Evolutionary conservation across 257 asterid species (phyloP), one percentile per base, ranked within the genome.

Genomic region (Marsdenia floribunda): DNA sequence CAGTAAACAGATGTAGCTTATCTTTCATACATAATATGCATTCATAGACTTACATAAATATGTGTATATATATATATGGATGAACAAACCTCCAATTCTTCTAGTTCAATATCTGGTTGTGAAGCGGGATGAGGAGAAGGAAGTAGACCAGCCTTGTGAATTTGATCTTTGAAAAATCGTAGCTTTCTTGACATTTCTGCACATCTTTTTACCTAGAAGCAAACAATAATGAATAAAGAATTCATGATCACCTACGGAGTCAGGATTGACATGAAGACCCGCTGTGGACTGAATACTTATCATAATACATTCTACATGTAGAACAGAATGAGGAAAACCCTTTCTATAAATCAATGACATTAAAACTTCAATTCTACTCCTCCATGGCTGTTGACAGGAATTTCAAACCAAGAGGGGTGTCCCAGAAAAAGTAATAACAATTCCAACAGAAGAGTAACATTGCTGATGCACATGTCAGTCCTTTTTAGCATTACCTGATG

Each of bases 131-230:
- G 83, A 37, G 90, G 85, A 79, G 97, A 74, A 50, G 90, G 86
- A 75, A 75, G 61, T 80, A 91, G 74, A 64, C 97, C 96, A 75
- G 98, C 96, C 90, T 90, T 93, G 79, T 85, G 94, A 68, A 91
- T 90, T 83, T 92, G 98, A 78, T 95, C 98, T 90, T 88, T 92
- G 83, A 92, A 83, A 88, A 92, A 95, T 0, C 96, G 88, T 54
- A 95, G 87, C 82, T 93, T 95, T 69, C 99, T 87, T 68, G 96
- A 88, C 99, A 95, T 95, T 92, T 95, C 99, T 54, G 94, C 97
- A 83, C 99, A 95, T 87, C 98, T 87, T 88, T 95, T 95, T 64
- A 92, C 98, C 99, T 95, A 85, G 67, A 58, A 80, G 76, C 73
- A 70, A 63, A 74, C 66, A 50, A 57, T 63, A 68, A 73, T 24